Conservation (phyloP, 225 moss, liverwort and hornwort species). For the Antitrichia curtipendula region DNA sequence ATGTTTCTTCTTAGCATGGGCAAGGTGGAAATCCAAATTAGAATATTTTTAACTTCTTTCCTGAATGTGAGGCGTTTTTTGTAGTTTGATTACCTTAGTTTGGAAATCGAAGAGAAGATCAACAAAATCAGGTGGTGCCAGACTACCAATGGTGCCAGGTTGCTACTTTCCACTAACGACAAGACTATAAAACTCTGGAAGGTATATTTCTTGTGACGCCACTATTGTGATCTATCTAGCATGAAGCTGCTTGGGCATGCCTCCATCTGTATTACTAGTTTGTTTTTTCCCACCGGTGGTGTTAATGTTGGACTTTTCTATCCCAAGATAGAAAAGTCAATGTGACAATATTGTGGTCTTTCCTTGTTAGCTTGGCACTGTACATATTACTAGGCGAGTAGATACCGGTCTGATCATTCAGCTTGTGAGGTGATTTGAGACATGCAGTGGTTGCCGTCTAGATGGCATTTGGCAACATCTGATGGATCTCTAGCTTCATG, state of each 20-base stretch:
- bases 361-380: neutral
- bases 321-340: neutral
- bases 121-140: constrained; percentile 99
- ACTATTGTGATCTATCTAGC: neutral
- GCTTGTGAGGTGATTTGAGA: constrained; percentile 7
- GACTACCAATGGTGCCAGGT: constrained; percentile 80
- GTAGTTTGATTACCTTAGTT: constrained; percentile 99
- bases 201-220: constrained; percentile 22
- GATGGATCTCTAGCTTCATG: constrained; percentile 18
- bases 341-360: neutral
- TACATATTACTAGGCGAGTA: neutral
- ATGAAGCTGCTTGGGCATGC: neutral
- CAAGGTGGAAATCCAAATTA: neutral
- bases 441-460: constrained; percentile 3
- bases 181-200: constrained; percentile 99
- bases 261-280: neutral
- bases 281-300: neutral
- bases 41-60: neutral
- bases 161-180: constrained; percentile 93
- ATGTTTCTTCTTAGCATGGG: neutral
- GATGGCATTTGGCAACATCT: constrained; percentile 12
- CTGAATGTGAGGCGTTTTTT: neutral
- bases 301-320: neutral
- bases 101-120: constrained; percentile 99
- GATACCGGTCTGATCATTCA: neutral